Evolutionary conservation across 2,329 filamentous ascomycete genomes (phyloP), one percentile per base, ranked within the genome.

Genomic region (Penicillium vulpinum): DNA sequence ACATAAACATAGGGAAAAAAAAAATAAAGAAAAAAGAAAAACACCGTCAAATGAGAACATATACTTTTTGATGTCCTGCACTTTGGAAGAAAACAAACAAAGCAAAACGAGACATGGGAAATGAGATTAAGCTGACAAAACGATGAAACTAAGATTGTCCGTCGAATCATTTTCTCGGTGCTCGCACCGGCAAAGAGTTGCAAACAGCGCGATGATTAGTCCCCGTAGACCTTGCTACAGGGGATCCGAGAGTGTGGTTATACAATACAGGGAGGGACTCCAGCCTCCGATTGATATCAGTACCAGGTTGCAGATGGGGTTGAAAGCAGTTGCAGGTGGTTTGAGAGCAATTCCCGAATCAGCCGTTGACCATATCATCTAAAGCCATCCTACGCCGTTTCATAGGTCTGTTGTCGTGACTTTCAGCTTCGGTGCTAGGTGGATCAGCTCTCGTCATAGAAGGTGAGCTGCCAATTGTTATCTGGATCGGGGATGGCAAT

Each of bases 311-410:
- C 21, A 28, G 22, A 39, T 41, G 29, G 15, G 18, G 10, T 18
- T 15, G 22, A 26, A 22, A 44, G 28, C 3, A 21, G 21, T 35
- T n/a, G n/a, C n/a, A n/a, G 10, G 45, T 21, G n/a, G n/a, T n/a
- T n/a, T n/a, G n/a, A n/a, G n/a, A n/a, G n/a, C n/a, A n/a, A n/a
- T n/a, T 33, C 16, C 16, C 16, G 22, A 39, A 41, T 63, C 52
- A 75, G 40, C 69, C 73, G 46, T 76, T 76, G 18, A 76, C 73
- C 66, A 76, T 76, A 48, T 76, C 73, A 49, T 76, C 70, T 53
- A 76, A 53, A 15, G 73, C 73, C 73, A 76, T 76, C 46, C 71
- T 74, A 31, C 71, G 71, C 40, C 73, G 65, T 54, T 76, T 76
- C 13, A 71, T 39, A 5, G 73, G 73, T 40, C 70, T 60, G 11